Evolutionary conservation across 2,329 filamentous ascomycete genomes (phyloP), one percentile per base, ranked within the genome.

Genomic region (Penicillium sp.): DNA sequence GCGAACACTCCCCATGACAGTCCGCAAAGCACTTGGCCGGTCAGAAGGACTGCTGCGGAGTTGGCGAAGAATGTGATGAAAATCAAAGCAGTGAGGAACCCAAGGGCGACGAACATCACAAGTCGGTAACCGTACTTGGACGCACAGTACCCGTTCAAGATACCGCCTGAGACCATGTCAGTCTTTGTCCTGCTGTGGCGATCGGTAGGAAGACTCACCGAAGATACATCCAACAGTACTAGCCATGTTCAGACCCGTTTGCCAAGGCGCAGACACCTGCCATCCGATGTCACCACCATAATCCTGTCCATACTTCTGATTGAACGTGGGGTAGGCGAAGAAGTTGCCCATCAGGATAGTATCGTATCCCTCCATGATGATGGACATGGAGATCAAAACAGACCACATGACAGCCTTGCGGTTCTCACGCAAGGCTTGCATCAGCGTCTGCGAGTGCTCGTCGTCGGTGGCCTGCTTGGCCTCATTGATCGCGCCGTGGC

Each of bases 221-320:
- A 66, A 65, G 34, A 66, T 60, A 50, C 59, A 60, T 23, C 64
- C 64, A 25, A 65, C 60, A 0, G 63, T 66, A 48, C 63, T 65
- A 15, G 60, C 62, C 63, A 65, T 65, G 65, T 80, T 85, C 19
- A 87, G 74, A 15, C 84, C 85, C 6, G 84, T 80, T 68, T 87
- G 85, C 85, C 85, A 87, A 3, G 77, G 71, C 1, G 84, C 82
- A 2, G 84, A 77, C n/a, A 88, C 59, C 50, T 66, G 63, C 31
- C 44, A 65, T 7, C 57, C 51, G 27, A 56, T 53, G 0, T 63
- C 38, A 2, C 23, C 55, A 2, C 57, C 61, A 51, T 63, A 59
- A 2, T 51, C 31, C 10, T 65, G 51, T 19, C 67, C 66, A 43
- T 63, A 69, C 75, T 80, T 60, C 72, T 55, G 60, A 76, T 78